Evolutionary conservation across 2,329 filamentous ascomycete species (phyloP).

Genomic region (Penicillium decumbens): DNA sequence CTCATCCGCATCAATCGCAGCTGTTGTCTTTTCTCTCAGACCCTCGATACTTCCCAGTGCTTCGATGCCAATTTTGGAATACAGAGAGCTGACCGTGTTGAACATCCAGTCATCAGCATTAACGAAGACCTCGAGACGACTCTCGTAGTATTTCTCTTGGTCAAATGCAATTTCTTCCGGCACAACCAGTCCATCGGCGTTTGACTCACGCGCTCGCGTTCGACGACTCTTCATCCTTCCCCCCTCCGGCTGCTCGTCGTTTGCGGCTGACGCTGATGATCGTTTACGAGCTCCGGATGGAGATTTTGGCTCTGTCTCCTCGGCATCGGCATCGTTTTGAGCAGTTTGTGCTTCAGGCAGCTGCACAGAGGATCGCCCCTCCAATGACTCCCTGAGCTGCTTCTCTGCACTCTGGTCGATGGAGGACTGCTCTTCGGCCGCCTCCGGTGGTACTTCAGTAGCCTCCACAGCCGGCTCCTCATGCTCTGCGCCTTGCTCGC

Average conservation of each 20-base stretch:
- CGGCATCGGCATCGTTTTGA: conserved; percentile 22
- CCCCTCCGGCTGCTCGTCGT: conserved; percentile 55
- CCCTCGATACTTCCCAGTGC: conserved; percentile 42
- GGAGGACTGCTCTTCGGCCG: conserved; percentile 31
- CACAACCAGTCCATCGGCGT: conserved; percentile 45
- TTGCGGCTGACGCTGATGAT: conserved; percentile 56
- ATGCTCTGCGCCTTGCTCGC: conserved; percentile 8
- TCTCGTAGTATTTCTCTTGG: conserved; percentile 51
- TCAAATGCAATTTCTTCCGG: conserved; percentile 50
- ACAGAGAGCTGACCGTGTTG: conserved; percentile 49
- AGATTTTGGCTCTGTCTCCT: conserved; percentile 32
- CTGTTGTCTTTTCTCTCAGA: conserved; percentile 27
- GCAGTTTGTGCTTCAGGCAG: conserved; percentile 18
- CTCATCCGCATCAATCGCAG: conserved; percentile 17
- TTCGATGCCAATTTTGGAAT: conserved; percentile 50
- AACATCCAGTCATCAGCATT: conserved; percentile 57
- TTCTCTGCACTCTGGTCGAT: conserved; percentile 37
- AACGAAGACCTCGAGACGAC: conserved; percentile 50
- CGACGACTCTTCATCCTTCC: conserved; percentile 57
- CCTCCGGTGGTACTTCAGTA: conserved; percentile 17
- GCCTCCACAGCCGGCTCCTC: conserved; percentile 9
- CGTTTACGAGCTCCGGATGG: conserved; percentile 52
- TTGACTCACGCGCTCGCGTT: conserved; percentile 56
- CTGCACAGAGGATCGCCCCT: conserved; percentile 28
- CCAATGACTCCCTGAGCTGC: conserved; percentile 36